Evolutionary conservation across 176 grass and related monocot genomes (phyloP), one percentile per base, ranked within the genome.

Genomic region (Thinopyrum elongatum): DNA sequence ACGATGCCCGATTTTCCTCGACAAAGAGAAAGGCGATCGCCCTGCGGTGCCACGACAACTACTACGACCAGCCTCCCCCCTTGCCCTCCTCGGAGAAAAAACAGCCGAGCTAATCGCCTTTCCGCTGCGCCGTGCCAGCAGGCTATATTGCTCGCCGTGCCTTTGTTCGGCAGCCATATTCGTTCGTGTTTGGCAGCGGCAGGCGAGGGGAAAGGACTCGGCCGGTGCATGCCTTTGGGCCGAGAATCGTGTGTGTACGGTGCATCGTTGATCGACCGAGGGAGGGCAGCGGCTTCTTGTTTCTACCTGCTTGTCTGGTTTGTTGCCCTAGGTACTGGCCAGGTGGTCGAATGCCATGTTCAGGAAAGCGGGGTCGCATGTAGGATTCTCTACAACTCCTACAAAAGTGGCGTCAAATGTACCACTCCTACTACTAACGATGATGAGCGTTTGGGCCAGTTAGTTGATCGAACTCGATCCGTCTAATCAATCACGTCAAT

Each of bases 401-500:
- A 42, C 41, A 42, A 58, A 58, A 58, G 55, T 9, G 27, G 63
- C 28, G 63, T 66, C 53, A 3, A 75, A 62, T 53, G 78, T n/a
- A 22, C 13, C n/a, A 15, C 41, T 44, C 10, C 41, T 44, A 10
- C 9, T 17, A 7, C 42, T 8, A 68, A 26, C 46, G 0, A 44
- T 31, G 33, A 76, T 14, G 79, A 19, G 21, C 21, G 39, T 14
- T 25, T 59, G 71, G 47, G 46, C 73, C 62, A 66, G 61, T 6
- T 17, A 33, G 63, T 10, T 25, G 4, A 82, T 17, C 31, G 10
- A 41, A 12, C 49, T 23, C 16, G 9, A 70, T 70, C 8, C 28
- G 49, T 70, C 86, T 47, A 70, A 70, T 77, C 86, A 26, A 4
- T 72, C 86, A 1, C 76, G 27, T 70, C 80, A 10, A 12, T n/a